Conservation (phyloP, 140 eudicot genomes). For the Bidens hawaiensis region DNA sequence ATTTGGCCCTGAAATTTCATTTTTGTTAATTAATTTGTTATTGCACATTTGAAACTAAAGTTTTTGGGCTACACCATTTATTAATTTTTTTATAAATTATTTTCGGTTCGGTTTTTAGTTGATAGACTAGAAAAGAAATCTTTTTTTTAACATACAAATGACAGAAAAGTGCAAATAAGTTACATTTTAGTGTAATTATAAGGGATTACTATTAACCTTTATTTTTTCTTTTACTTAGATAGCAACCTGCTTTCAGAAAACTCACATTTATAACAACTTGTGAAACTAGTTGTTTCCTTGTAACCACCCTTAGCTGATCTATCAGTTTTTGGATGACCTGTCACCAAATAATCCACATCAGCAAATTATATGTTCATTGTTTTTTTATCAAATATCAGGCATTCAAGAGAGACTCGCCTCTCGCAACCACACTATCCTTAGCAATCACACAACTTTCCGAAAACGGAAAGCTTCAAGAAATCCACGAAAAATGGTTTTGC, state of each 20-base stretch:
- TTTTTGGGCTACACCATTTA: too few relatives aligned
- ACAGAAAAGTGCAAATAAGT: background rate
- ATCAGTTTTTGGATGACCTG: background rate
- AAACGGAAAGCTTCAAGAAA: conserved; percentile 51
- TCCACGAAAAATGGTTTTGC: conserved; percentile 53
- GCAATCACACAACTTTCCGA: conserved; percentile 52
- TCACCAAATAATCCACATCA: background rate
- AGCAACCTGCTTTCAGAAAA: background rate
- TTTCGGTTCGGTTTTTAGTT: too few relatives aligned
- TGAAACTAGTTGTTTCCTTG: background rate
- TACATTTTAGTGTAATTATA: background rate
- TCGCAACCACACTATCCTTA: conserved; percentile 52
- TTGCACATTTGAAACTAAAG: too few relatives aligned
- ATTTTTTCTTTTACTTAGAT: background rate
- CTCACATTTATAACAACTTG: background rate
- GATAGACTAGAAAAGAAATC: background rate
- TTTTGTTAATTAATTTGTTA: too few relatives aligned
- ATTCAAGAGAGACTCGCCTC: conserved; percentile 58
- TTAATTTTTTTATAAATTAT: too few relatives aligned
- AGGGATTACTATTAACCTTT: too few relatives aligned
- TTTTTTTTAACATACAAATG: background rate
- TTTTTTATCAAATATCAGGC: conserved; percentile 44
- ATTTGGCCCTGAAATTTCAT: too few relatives aligned
- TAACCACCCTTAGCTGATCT: background rate
- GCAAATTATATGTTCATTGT: background rate